Percentiles rank a stretch among this genome's conserved stretches.
Conservation (phyloP, 192 early-diverging fungal species). For the Backusella westeae region DNA sequence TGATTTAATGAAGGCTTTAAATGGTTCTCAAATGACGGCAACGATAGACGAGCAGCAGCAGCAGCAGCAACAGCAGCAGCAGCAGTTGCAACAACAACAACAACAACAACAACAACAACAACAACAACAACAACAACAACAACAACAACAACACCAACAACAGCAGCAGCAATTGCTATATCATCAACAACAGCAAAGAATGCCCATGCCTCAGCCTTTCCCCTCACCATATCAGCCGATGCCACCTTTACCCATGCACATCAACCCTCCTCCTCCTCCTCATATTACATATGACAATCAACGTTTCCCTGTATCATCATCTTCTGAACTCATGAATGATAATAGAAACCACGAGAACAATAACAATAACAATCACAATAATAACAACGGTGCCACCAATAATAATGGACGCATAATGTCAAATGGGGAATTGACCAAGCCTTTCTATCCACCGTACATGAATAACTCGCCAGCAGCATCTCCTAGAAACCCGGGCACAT, state of each 20-base stretch:
- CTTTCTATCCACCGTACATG: constrained; percentile 14
- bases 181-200: constrained; percentile 4
- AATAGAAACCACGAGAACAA: background rate
- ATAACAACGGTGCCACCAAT: background rate
- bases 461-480: constrained; percentile 10
- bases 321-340: background rate
- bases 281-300: background rate
- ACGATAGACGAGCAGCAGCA: background rate
- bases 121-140: background rate
- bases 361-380: background rate
- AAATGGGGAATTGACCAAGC: constrained; percentile 11
- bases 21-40: background rate
- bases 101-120: background rate
- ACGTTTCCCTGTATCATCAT: background rate
- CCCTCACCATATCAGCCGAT: background rate
- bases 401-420: background rate
- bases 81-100: background rate
- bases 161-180: constrained; percentile 6
- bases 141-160: background rate
- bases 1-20: background rate
- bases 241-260: background rate
- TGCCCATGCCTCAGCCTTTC: background rate
- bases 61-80: background rate
- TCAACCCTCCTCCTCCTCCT: background rate
- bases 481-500: constrained; percentile 15